A percentile compares a stretch with the other conserved stretches of the same genome.
Conservation (phyloP, 805 yeast genomes). For the Maudiozyma bulderi region DNA sequence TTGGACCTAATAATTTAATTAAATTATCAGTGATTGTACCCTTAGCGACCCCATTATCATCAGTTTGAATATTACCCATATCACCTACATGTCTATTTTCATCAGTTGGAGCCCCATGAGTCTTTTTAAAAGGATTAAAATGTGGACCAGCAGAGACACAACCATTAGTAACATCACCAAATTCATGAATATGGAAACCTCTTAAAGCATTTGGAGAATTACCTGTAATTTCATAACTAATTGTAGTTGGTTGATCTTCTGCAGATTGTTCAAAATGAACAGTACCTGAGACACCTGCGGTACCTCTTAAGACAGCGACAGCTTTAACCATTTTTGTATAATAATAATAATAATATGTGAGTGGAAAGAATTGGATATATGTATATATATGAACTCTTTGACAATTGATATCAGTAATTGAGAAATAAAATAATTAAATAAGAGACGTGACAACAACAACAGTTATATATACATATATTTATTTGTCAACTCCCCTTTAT, state of each 20-base stretch:
- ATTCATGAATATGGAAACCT: slow-evolving; percentile 97
- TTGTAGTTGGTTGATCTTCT: slow-evolving; percentile 74
- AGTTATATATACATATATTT: background rate
- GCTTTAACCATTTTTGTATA: slow-evolving; percentile 27
- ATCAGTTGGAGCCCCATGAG: slow-evolving; percentile 85
- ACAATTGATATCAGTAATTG: background rate
- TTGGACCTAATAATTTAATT: slow-evolving; percentile 74
- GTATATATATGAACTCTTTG: background rate
- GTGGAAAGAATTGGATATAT: background rate
- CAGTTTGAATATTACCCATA: slow-evolving; percentile 88
- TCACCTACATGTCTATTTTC: slow-evolving; percentile 55
- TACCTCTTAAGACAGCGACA: slow-evolving; percentile 97
- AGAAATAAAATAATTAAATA: background rate
- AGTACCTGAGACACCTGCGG: slow-evolving; percentile 76
- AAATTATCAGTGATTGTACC: slow-evolving; percentile 73
- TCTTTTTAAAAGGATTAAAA: slow-evolving; percentile 82
- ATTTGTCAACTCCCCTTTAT: background rate
- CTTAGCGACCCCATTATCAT: slow-evolving; percentile 81
- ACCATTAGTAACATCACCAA: slow-evolving; percentile 95
- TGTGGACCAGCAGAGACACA: slow-evolving; percentile 98
- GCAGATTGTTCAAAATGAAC: slow-evolving; percentile 79
- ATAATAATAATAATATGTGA: no score
- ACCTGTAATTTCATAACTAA: slow-evolving; percentile 84
- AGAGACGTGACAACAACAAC: background rate
- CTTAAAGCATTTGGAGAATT: slow-evolving; percentile 79